Evolutionary conservation across 257 asterid species (phyloP).

Genomic region (Linaria vulgaris): DNA sequence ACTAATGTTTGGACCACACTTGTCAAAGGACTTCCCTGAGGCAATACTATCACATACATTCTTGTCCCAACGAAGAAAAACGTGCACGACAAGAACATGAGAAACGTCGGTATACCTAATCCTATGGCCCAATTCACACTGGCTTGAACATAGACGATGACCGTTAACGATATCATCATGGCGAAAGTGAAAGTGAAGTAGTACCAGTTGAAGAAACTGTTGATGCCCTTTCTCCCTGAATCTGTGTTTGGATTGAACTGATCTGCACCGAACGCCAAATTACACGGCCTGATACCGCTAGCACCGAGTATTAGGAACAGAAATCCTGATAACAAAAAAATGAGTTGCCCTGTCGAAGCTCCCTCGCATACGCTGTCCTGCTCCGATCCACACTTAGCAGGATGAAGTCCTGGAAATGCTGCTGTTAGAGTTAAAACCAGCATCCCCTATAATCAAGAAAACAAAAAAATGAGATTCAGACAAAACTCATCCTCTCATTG

Average conservation of each 20-base stretch:
- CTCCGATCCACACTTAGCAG: slow-evolving; percentile 29
- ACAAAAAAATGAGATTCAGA: neutral
- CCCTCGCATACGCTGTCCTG: slow-evolving; percentile 21
- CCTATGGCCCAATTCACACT: slow-evolving; percentile 46
- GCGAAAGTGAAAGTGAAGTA: slow-evolving; percentile 56
- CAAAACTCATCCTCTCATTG: too few relatives aligned
- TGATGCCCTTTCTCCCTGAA: slow-evolving; percentile 41
- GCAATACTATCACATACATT: slow-evolving; percentile 37
- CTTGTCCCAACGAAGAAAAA: slow-evolving; percentile 45
- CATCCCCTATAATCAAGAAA: slow-evolving; percentile 40
- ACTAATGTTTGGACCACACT: slow-evolving; percentile 35
- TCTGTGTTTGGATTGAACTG: slow-evolving; percentile 51
- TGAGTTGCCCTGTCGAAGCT: slow-evolving; percentile 36
- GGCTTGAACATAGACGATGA: slow-evolving; percentile 49
- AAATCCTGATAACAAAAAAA: slow-evolving; percentile 32
- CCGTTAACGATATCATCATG: slow-evolving; percentile 44
- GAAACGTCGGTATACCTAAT: slow-evolving; percentile 43
- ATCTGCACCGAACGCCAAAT: slow-evolving; percentile 54
- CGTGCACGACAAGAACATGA: slow-evolving; percentile 43
- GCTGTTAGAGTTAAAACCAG: slow-evolving; percentile 49
- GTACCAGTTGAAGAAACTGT: slow-evolving; percentile 59
- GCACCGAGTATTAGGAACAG: slow-evolving; percentile 39
- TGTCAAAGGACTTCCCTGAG: slow-evolving; percentile 50
- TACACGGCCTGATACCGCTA: slow-evolving; percentile 58
- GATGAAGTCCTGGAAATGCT: slow-evolving; percentile 34